A percentile compares a stretch with the other conserved stretches of the same genome.
Conservation (phyloP, 148 eudicot species). For the Cornus kousa region DNA sequence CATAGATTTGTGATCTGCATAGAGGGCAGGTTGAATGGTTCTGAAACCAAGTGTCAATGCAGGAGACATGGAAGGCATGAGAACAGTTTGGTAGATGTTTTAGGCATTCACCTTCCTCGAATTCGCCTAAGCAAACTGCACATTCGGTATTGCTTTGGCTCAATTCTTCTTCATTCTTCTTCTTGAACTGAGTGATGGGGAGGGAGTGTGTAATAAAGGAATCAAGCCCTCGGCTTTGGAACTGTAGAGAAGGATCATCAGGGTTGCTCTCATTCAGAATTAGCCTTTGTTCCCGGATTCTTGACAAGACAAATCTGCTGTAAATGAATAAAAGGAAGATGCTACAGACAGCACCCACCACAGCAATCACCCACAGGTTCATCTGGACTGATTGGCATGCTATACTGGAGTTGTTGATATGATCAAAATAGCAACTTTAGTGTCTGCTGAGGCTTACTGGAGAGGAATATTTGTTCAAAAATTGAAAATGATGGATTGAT, state of each 20-base stretch:
- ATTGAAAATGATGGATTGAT: neutral
- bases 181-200: constrained; percentile 32
- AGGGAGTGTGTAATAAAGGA: constrained; percentile 32
- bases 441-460: too few relatives aligned
- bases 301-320: constrained; percentile 10
- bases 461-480: neutral
- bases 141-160: constrained; percentile 20
- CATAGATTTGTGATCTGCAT: constrained; percentile 30
- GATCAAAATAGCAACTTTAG: neutral
- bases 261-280: constrained; percentile 20
- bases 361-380: constrained; percentile 20
- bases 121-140: constrained; percentile 50
- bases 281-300: constrained; percentile 7
- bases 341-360: constrained; percentile 17
- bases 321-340: constrained; percentile 26
- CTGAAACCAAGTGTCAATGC: constrained; percentile 47
- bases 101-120: constrained; percentile 39
- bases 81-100: constrained; percentile 34
- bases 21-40: constrained; percentile 42
- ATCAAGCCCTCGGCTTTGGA: constrained; percentile 34
- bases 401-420: neutral
- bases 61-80: constrained; percentile 39
- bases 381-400: constrained; percentile 22
- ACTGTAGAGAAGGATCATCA: constrained; percentile 21
- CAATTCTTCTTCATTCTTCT: constrained; percentile 12